These are phyloP conservation scores for Penicillium hesseltinei DNA, from an alignment of 2,329 filamentous ascomycete species.

Conservation along the genomic window DNA sequence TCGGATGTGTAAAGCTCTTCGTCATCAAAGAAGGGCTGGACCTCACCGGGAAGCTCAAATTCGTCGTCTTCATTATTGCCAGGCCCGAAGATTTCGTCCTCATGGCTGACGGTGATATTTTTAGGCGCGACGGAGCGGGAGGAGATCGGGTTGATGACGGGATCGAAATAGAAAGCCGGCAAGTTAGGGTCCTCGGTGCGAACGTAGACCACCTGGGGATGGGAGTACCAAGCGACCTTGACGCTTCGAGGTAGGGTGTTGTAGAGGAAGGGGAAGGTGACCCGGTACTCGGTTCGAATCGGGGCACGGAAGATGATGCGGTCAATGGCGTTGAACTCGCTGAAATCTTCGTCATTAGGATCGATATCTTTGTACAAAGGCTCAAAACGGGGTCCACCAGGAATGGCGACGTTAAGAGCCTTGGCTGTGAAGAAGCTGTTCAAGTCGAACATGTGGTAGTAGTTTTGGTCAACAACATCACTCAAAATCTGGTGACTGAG, in stretches of 20 bases:
- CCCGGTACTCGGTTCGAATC: slow-evolving; percentile 91
- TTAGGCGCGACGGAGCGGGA: slow-evolving; percentile 90
- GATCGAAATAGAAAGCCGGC: slow-evolving; percentile 96
- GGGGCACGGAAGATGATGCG: slow-evolving; percentile 97
- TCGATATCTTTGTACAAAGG: slow-evolving; percentile 98
- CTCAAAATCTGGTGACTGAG: slow-evolving; percentile 87
- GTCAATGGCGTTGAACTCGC: slow-evolving; percentile 98
- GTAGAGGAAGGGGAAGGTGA: slow-evolving; percentile 92
- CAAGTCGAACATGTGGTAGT: slow-evolving; percentile 95
- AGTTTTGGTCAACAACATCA: slow-evolving; percentile 92
- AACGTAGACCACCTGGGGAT: slow-evolving; percentile 89
- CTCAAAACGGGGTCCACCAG: slow-evolving; percentile 95
- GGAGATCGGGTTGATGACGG: slow-evolving; percentile 96
- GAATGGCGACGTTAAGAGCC: slow-evolving; percentile 92
- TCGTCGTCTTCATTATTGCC: slow-evolving; percentile 80
- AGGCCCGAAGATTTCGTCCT: slow-evolving; percentile 86
- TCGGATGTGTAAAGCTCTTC: slow-evolving; percentile 87
- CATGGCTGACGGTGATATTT: slow-evolving; percentile 86
- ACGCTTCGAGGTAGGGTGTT: slow-evolving; percentile 95
- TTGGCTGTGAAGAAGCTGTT: slow-evolving; percentile 96
- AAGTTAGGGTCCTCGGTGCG: slow-evolving; percentile 82
- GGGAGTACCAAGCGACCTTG: slow-evolving; percentile 86
- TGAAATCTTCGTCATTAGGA: slow-evolving; percentile 98
- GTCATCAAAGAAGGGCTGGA: slow-evolving; percentile 85
- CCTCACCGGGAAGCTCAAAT: slow-evolving; percentile 75